Evolutionary conservation across 2,329 filamentous ascomycete species (phyloP).

Genomic region (Colletotrichum kahawae): DNA sequence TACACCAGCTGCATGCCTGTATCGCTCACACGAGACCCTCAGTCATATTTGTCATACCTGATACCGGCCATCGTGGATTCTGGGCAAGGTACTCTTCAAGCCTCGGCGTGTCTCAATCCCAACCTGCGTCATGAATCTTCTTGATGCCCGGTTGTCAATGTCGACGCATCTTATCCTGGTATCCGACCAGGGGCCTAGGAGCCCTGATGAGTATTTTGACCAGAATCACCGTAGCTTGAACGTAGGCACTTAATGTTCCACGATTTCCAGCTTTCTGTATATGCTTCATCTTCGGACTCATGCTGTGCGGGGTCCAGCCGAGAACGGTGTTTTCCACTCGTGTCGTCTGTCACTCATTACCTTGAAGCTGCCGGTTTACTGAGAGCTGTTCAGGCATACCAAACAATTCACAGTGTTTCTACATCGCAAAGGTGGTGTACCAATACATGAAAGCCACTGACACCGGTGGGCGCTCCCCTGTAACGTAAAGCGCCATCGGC

Average conservation of each 20-base stretch:
- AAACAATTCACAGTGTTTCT: not conserved
- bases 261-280: accelerated
- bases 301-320: not conserved
- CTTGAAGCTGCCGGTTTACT: not conserved
- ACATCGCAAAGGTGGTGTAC: not conserved
- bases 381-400: not conserved
- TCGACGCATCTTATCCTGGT: too few relatives aligned
- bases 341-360: not conserved
- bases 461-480: not conserved
- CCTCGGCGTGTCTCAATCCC: too few relatives aligned
- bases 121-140: too few relatives aligned
- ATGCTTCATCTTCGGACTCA: not conserved
- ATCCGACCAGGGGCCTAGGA: too few relatives aligned
- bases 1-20: too few relatives aligned
- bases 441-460: not conserved
- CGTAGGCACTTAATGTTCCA: not conserved
- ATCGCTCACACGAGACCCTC: too few relatives aligned
- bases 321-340: not conserved
- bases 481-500: not conserved
- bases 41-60: too few relatives aligned
- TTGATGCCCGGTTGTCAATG: too few relatives aligned
- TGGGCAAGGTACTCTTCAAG: too few relatives aligned
- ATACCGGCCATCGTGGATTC: too few relatives aligned
- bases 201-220: too few relatives aligned
- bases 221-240: too few relatives aligned